Evolutionary conservation across 495 filamentous ascomycete species (phyloP), one percentile per base, ranked within the genome.

Genomic region (Aspergillus sclerotiicarbonarius): DNA sequence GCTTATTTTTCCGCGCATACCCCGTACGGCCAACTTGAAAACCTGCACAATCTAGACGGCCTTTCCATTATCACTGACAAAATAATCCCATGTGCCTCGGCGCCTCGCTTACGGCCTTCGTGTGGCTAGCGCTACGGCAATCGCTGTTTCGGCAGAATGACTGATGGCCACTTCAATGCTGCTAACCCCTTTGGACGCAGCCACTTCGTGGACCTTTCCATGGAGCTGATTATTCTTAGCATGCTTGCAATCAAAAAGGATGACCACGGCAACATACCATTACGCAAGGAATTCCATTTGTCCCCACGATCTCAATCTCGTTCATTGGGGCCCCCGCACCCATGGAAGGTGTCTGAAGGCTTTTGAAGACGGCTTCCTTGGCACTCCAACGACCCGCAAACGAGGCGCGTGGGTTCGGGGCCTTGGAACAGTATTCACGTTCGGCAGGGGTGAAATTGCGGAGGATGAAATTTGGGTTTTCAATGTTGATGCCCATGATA

Each of bases 351-450:
- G 61, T 63, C 87, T 85, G 64, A 79, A 73, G 29, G 93, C 91
- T 88, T 82, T 99, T 99, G 79, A 99, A 99, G 4, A 98, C 91
- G 0, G 93, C 94, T 78, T 99, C 94, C 76, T 99, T 99, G 15
- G 94, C 94, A 59, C 85, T 90, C 94, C 94, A 99, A 57, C 90
- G 85, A 8, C 94, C 94, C 0, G 95, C 88, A 73, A 96, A 96
- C 33, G 88, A 90, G 49, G 90, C 85, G 62, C 90, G 90, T 0
- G 91, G 85, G 62, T 80, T 81, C 29, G 89, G 72, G 29, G 90
- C 89, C 67, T 87, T 85, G 44, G 77, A 80, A 77, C 94, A 99
- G 76, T 98, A 96, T 46, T 83, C 82, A 60, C 88, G 84, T 76
- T 99, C 94, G 13, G 72, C 73, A 10, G 76, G 67, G 0, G 92